Evolutionary conservation across 805 yeast species (phyloP).

Genomic region (Cyberlindnera veronae): DNA sequence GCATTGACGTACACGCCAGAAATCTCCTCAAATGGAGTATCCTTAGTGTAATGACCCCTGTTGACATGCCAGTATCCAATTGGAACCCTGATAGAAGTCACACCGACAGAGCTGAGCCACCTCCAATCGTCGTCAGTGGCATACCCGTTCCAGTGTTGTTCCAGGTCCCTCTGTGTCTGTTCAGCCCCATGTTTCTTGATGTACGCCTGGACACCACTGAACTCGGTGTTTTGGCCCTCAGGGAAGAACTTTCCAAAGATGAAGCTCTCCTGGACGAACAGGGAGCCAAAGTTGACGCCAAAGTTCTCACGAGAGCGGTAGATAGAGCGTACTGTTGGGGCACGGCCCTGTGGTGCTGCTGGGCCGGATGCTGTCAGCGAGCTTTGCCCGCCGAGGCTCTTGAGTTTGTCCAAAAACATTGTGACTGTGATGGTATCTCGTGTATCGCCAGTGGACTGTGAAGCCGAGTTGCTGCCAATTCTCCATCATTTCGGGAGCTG

Average conservation of each 20-base stretch:
- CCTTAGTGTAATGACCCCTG: slow-evolving; percentile 53
- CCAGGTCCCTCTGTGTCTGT: slow-evolving; percentile 50
- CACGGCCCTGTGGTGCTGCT: slow-evolving; percentile 20
- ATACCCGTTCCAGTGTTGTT: slow-evolving; percentile 63
- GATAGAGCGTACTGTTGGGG: slow-evolving; percentile 43
- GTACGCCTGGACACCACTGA: slow-evolving; percentile 59
- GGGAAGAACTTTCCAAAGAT: slow-evolving; percentile 62
- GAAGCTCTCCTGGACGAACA: slow-evolving; percentile 80
- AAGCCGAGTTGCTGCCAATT: too few relatives aligned
- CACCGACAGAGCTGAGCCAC: slow-evolving; percentile 63
- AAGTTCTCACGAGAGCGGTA: slow-evolving; percentile 59
- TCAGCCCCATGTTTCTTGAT: slow-evolving; percentile 49
- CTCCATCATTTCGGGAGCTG: background rate
- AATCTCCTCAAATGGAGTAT: slow-evolving; percentile 59
- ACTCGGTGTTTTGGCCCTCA: slow-evolving; percentile 60
- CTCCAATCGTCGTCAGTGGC: slow-evolving; percentile 73
- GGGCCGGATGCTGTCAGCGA: slow-evolving; percentile 2
- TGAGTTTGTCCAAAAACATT: slow-evolving; percentile 10
- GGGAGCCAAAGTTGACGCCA: slow-evolving; percentile 84
- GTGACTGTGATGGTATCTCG: background rate
- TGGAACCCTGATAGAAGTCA: slow-evolving; percentile 83
- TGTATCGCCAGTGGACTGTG: too few relatives aligned
- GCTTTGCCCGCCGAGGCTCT: slow-evolving; percentile 1
- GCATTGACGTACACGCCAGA: slow-evolving; percentile 62
- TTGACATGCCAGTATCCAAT: slow-evolving; percentile 88